These are phyloP conservation scores for Syzygium jambos DNA, from an alignment of 345 rosid genomes.

Conservation along the genomic window DNA sequence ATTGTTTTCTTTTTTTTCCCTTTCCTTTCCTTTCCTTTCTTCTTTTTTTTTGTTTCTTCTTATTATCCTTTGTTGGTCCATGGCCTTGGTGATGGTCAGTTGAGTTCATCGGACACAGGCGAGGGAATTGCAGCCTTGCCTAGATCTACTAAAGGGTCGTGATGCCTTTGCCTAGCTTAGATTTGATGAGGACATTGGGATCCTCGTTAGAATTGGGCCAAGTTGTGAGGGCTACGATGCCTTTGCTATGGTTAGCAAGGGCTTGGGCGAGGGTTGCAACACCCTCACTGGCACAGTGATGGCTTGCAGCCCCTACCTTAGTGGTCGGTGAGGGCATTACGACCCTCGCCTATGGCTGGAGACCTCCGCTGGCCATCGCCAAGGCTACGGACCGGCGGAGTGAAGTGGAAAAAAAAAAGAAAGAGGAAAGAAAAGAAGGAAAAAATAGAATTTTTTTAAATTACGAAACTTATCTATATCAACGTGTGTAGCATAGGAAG, in stretches of 20 bases:
- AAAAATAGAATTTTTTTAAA: no score
- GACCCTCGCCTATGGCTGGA: neutral
- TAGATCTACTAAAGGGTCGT: neutral
- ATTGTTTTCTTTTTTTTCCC: neutral
- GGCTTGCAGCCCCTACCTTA: neutral
- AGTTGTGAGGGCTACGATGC: neutral
- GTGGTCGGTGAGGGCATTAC: neutral
- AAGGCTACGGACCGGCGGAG: neutral
- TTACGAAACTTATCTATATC: neutral
- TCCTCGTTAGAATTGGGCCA: neutral
- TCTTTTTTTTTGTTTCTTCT: neutral
- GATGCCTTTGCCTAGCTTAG: neutral
- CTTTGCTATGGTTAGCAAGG: neutral
- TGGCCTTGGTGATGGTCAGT: neutral
- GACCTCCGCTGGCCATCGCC: neutral
- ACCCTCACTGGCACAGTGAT: neutral
- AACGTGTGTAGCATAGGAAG: fast-evolving
- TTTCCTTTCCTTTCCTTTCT: no score
- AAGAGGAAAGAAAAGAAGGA: fast-evolving
- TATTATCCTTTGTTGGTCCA: neutral
- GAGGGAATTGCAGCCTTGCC: neutral
- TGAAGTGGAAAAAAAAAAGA: neutral
- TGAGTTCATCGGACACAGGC: neutral
- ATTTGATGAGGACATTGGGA: neutral
- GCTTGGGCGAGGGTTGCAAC: fast-evolving